Evolutionary conservation across 2,329 filamentous ascomycete genomes (phyloP).

Genomic region (Hypoxylon rubiginosum): DNA sequence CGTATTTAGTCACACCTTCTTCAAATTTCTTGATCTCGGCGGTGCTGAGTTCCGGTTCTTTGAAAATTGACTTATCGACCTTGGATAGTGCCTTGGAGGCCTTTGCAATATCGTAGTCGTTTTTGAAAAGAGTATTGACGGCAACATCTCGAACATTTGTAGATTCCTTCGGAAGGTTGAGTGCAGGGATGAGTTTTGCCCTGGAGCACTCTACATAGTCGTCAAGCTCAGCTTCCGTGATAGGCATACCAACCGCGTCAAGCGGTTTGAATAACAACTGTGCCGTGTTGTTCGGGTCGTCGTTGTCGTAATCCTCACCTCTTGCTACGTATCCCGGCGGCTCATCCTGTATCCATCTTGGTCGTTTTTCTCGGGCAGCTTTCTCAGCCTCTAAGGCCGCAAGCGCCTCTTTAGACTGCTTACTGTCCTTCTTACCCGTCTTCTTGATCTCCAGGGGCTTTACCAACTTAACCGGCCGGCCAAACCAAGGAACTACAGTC

Average conservation of each 20-base stretch:
- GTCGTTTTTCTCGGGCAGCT: slow-evolving; percentile 81
- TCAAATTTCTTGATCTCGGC: slow-evolving; percentile 91
- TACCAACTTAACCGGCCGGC: slow-evolving; percentile 88
- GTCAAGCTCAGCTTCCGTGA: slow-evolving; percentile 72
- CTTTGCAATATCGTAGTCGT: slow-evolving; percentile 77
- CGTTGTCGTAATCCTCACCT: slow-evolving; percentile 80
- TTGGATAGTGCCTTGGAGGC: slow-evolving; percentile 79
- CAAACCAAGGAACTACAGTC: slow-evolving; percentile 85
- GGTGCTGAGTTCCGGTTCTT: slow-evolving; percentile 84
- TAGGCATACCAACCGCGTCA: slow-evolving; percentile 61
- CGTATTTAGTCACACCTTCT: slow-evolving; percentile 89
- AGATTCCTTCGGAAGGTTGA: slow-evolving; percentile 80
- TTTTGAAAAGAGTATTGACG: slow-evolving; percentile 77
- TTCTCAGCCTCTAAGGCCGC: slow-evolving; percentile 87
- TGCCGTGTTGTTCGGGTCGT: slow-evolving; percentile 81
- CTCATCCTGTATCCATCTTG: slow-evolving; percentile 94
- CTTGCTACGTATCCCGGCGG: slow-evolving; percentile 87
- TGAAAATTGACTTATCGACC: slow-evolving; percentile 78
- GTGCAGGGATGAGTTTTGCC: slow-evolving; percentile 67
- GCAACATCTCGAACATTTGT: slow-evolving; percentile 93
- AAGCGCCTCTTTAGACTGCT: slow-evolving; percentile 82
- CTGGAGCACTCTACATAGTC: slow-evolving; percentile 81
- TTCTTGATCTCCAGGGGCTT: slow-evolving; percentile 90
- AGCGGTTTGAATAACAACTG: slow-evolving; percentile 85
- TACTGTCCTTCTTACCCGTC: slow-evolving; percentile 81